Conservation (phyloP, 257 asterid species). For the Solanum piurae region DNA sequence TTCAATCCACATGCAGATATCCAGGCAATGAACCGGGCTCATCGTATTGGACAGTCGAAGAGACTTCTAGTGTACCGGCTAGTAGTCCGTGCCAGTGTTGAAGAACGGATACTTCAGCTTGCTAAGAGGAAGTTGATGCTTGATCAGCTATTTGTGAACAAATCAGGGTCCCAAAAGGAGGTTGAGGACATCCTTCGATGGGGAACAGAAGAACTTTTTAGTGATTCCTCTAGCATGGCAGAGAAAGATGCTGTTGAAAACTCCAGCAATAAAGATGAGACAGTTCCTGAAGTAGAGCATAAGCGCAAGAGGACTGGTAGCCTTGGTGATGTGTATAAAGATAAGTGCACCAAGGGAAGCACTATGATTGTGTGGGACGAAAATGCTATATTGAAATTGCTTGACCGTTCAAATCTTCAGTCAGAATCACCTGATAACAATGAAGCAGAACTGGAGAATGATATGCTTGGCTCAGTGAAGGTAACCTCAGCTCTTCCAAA, state of each 20-base stretch:
- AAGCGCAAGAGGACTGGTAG: constrained; percentile 74
- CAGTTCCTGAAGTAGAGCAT: constrained; percentile 44
- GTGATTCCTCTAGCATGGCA: constrained; percentile 39
- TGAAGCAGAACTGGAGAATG: constrained; percentile 65
- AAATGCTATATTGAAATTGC: constrained; percentile 68
- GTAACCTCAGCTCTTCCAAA: constrained; percentile 19
- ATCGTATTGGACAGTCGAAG: constrained; percentile 91
- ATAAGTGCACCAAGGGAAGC: constrained; percentile 76
- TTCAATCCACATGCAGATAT: constrained; percentile 99
- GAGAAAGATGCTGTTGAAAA: constrained; percentile 53
- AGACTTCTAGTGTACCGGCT: constrained; percentile 94
- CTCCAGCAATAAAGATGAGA: constrained; percentile 37
- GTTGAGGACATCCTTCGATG: constrained; percentile 90
- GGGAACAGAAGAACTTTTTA: constrained; percentile 98
- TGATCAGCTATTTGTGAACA: constrained; percentile 90
- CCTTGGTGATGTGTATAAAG: constrained; percentile 92
- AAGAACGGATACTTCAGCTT: constrained; percentile 97
- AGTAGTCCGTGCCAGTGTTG: constrained; percentile 98
- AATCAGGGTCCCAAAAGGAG: constrained; percentile 92
- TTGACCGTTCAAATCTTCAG: constrained; percentile 73
- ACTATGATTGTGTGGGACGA: constrained; percentile 85
- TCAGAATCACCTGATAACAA: constrained; percentile 65
- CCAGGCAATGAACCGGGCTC: constrained; percentile 99
- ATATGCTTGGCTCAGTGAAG: constrained; percentile 97
- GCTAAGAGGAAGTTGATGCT: constrained; percentile 98